Percentiles rank a stretch among this genome's conserved stretches.
Conservation (phyloP, 345 rosid species). For the Anastatica hierochuntica region DNA sequence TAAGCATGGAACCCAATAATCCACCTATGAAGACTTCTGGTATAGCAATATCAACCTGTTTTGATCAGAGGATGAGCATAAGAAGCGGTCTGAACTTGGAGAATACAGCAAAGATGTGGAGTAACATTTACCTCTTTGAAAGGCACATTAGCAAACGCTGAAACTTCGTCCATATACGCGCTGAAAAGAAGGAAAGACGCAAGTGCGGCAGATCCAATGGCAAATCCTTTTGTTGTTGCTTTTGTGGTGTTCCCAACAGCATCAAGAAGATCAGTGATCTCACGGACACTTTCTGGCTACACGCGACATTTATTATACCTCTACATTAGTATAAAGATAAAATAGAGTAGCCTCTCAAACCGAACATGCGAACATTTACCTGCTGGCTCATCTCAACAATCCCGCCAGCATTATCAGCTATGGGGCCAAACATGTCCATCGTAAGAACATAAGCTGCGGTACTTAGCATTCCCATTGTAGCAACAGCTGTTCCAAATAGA, state of each 20-base stretch:
- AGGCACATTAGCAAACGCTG: constrained; percentile 62
- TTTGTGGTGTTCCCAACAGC: constrained; percentile 99
- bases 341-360: not conserved
- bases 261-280: constrained; percentile 95
- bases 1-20: constrained; percentile 92
- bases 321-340: not conserved
- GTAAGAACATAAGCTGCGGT: constrained; percentile 98
- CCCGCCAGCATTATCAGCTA: constrained; percentile 99
- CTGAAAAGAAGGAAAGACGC: constrained; percentile 98
- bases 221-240: constrained; percentile 99
- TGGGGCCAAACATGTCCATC: constrained; percentile 99
- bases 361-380: constrained; percentile 36
- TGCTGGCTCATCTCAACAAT: constrained; percentile 99
- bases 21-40: constrained; percentile 97
- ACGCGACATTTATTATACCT: constrained; percentile 6
- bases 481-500: constrained; percentile 96
- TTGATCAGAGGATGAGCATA: not conserved
- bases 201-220: constrained; percentile 98
- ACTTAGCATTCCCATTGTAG: constrained; percentile 99
- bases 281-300: constrained; percentile 96
- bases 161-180: constrained; percentile 99
- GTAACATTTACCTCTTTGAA: constrained; percentile 56
- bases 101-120: constrained; percentile 2
- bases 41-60: constrained; percentile 94
- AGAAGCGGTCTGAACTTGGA: constrained; percentile 2